A percentile compares a stretch with the other conserved stretches of the same genome.
These are phyloP conservation scores for Spizellomyces punctatus DNA, from an alignment of 192 early-diverging fungal genomes.

Conservation along the genomic window DNA sequence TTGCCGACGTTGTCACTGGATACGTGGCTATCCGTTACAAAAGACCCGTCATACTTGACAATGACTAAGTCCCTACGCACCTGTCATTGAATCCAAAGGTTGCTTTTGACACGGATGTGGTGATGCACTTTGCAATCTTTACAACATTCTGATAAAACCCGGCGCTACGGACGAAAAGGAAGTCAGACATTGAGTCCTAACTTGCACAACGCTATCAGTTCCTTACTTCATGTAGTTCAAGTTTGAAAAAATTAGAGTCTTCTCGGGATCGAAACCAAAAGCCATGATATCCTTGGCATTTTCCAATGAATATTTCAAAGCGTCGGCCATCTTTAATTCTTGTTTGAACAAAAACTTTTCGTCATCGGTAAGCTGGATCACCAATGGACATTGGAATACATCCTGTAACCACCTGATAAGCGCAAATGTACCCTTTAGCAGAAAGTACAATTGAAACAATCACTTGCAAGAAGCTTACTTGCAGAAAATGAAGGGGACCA, in stretches of 20 bases:
- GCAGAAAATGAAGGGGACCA: constrained; percentile 97
- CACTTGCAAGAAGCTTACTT: constrained; percentile 55
- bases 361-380: constrained; percentile 98
- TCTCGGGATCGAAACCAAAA: constrained; percentile 90
- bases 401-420: constrained; percentile 86
- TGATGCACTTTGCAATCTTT: constrained; percentile 85
- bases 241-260: constrained; percentile 97
- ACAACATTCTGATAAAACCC: constrained; percentile 94
- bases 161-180: constrained; percentile 51
- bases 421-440: not conserved
- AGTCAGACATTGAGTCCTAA: not conserved
- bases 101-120: constrained; percentile 76
- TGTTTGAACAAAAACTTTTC: constrained; percentile 98
- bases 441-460: not conserved
- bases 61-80: constrained; percentile 25
- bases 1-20: constrained; percentile 85
- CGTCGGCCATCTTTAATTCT: constrained; percentile 81
- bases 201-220: constrained; percentile 7
- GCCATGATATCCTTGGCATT: constrained; percentile 96
- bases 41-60: not conserved
- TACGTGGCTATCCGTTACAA: not conserved
- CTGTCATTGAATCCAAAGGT: constrained; percentile 91
- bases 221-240: constrained; percentile 84
- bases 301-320: constrained; percentile 68
- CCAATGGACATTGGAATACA: constrained; percentile 90